Evolutionary conservation across 1,284 basidiomycete species (phyloP).

Genomic region (Naganishia cerealis): DNA sequence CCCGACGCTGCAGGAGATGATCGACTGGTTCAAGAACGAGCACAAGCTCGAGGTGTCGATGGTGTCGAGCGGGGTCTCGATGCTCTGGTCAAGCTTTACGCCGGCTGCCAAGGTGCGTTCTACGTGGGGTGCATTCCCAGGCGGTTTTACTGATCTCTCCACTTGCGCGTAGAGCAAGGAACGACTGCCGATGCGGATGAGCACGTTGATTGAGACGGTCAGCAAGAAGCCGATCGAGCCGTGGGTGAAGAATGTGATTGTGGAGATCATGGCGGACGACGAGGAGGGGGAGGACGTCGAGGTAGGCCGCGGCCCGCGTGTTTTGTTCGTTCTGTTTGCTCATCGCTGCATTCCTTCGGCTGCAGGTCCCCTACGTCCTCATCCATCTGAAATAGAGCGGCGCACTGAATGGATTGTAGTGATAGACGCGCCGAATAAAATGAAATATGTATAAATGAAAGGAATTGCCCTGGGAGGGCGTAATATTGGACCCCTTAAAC

Average conservation of each 20-base stretch:
- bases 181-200: constrained; percentile 82
- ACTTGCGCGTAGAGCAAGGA: constrained; percentile 69
- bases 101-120: constrained; percentile 79
- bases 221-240: constrained; percentile 86
- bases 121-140: constrained; percentile 22
- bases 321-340: neutral
- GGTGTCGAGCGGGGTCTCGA: constrained; percentile 95
- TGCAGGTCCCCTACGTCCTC: constrained; percentile 16
- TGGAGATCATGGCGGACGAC: constrained; percentile 60
- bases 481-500: too few species aligned
- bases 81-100: constrained; percentile 94
- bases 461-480: too few species aligned
- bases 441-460: too few species aligned
- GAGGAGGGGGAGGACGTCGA: constrained; percentile 27
- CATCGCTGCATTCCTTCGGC: neutral
- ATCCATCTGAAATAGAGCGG: constrained; percentile 11
- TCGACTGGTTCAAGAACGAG: constrained; percentile 78
- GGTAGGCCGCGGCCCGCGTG: neutral
- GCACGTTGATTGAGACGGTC: constrained; percentile 85
- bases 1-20: constrained; percentile 81
- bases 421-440: too few species aligned
- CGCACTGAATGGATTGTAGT: neutral
- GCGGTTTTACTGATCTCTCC: neutral
- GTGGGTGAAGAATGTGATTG: constrained; percentile 76
- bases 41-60: constrained; percentile 89